Evolutionary conservation across 805 yeast species (phyloP).

Genomic region (Candida endomychidarum): DNA sequence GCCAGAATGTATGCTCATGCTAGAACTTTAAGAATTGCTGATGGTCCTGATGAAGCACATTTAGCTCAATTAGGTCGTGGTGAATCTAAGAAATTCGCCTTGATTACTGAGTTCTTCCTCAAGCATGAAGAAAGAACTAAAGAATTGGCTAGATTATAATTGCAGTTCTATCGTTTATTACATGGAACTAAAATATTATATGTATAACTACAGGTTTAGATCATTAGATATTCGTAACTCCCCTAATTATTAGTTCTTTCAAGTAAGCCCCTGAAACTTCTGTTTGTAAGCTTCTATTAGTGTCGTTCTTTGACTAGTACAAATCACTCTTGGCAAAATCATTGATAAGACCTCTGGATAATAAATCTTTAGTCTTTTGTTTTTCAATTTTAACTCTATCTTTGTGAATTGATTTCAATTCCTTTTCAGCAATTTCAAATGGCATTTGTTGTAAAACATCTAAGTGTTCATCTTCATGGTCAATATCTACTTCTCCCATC

Average conservation of each 20-base stretch:
- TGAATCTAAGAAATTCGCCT: constrained; percentile 38
- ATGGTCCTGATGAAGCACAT: constrained; percentile 72
- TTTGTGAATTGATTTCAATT: constrained; percentile 29
- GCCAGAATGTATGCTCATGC: constrained; percentile 52
- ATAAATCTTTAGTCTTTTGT: constrained; percentile 47
- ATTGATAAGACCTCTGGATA: constrained; percentile 54
- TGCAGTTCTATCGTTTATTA: neutral
- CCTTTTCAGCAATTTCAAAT: constrained; percentile 59
- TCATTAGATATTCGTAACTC: constrained; percentile 2
- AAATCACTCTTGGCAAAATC: constrained; percentile 57
- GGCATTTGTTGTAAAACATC: constrained; percentile 55
- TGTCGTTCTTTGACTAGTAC: too few species aligned
- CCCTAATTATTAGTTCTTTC: neutral
- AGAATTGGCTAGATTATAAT: constrained; percentile 28
- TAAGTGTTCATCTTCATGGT: constrained; percentile 73
- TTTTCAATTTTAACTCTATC: constrained; percentile 42
- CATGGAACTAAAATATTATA: neutral
- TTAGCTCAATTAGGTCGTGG: constrained; percentile 54
- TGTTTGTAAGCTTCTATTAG: too few species aligned
- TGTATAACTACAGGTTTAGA: neutral
- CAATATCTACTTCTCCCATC: constrained; percentile 91
- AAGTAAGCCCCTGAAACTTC: too few species aligned
- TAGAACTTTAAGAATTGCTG: constrained; percentile 62
- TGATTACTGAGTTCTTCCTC: constrained; percentile 37
- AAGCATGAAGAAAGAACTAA: constrained; percentile 19